These are phyloP conservation scores for Meyerozyma smithsonii DNA, from an alignment of 1,139 yeast genomes.

Conservation along the genomic window DNA sequence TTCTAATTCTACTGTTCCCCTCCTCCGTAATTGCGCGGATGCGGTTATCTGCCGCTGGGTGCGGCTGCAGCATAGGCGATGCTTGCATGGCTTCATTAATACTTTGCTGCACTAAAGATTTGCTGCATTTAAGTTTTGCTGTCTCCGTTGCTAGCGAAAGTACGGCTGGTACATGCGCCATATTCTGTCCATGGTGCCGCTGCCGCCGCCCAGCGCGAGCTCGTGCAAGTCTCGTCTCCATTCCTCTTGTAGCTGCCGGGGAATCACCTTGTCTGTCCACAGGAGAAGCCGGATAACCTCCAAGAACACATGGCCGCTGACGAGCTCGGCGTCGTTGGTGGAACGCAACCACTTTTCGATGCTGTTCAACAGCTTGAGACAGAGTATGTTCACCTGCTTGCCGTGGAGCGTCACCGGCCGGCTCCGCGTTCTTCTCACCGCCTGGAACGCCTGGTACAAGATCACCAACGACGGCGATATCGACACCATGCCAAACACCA, in stretches of 20 bases:
- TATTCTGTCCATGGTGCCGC: not conserved
- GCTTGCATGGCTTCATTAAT: too few relatives aligned
- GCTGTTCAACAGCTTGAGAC: conserved; percentile 50
- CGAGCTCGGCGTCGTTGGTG: conserved; percentile 12
- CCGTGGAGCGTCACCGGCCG: conserved; percentile 40
- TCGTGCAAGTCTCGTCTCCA: conserved; percentile 58
- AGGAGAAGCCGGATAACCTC: conserved; percentile 53
- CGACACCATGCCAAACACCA: conserved; percentile 87
- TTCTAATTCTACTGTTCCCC: too few relatives aligned
- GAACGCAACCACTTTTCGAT: conserved; percentile 48
- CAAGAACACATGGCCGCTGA: conserved; percentile 46
- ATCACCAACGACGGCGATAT: conserved; percentile 74
- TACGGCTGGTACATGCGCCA: conserved; percentile 1
- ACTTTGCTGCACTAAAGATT: too few relatives aligned
- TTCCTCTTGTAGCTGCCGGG: conserved; percentile 39
- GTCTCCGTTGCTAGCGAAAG: not conserved
- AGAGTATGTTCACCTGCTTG: conserved; percentile 34
- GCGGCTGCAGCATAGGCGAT: too few relatives aligned
- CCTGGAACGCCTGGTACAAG: conserved; percentile 37
- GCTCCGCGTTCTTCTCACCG: conserved; percentile 17
- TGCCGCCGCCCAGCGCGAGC: conserved; percentile 14
- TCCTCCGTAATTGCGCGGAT: not conserved
- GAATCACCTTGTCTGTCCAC: conserved; percentile 45
- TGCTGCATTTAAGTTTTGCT: too few relatives aligned
- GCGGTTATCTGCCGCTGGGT: not conserved